phyloP scores from a whole-genome alignment of 495 filamentous ascomycete species.

The Alectoria sarmentosa region DNA sequence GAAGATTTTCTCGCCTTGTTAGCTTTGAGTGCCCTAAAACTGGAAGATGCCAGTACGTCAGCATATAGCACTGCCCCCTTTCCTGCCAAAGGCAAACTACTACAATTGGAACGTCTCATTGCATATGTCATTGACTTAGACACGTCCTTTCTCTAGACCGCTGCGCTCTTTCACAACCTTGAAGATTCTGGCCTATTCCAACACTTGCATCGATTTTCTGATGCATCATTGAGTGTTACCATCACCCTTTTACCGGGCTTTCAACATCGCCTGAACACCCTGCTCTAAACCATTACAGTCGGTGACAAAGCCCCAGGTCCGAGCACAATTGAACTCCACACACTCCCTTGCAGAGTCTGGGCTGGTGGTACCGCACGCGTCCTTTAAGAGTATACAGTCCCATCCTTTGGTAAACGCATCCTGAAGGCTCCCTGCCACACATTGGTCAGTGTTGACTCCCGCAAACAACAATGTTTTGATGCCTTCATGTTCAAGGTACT shows the following conservation, averaged over 20 bases:
- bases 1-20: too few species aligned
- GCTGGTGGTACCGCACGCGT: conserved; percentile 45
- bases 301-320: conserved; percentile 37
- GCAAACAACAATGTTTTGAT: conserved; percentile 47
- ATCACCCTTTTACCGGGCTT: conserved; percentile 2
- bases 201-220: background rate
- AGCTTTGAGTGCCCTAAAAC: too few species aligned
- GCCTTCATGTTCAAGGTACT: conserved; percentile 35
- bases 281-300: conserved; percentile 35
- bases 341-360: conserved; percentile 8
- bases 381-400: conserved; percentile 48
- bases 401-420: conserved; percentile 49
- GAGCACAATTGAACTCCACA: conserved; percentile 38
- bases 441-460: conserved; percentile 56
- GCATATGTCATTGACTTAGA: too few species aligned
- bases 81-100: too few species aligned
- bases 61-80: too few species aligned
- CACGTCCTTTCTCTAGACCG: too few species aligned
- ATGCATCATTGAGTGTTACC: background rate
- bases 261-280: conserved; percentile 38
- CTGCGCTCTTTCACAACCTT: too few species aligned
- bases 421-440: conserved; percentile 46
- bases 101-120: too few species aligned
- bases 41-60: too few species aligned
- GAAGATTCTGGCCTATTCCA: too few species aligned